Conservation (phyloP, 371 early-diverging fungal species). For the Mucor velutinosus region DNA sequence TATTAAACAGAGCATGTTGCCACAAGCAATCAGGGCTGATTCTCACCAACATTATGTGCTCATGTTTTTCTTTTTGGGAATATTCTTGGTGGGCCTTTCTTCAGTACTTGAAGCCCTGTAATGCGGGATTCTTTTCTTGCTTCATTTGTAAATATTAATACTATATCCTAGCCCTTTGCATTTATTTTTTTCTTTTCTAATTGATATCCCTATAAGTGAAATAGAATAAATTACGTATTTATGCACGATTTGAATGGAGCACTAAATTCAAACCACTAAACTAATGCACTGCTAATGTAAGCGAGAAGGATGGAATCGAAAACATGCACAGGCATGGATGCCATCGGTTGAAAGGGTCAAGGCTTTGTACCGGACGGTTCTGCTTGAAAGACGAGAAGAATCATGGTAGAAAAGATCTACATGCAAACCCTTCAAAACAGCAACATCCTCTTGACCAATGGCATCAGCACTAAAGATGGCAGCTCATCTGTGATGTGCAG, state of each 20-base stretch:
- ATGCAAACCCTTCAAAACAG: too few species aligned
- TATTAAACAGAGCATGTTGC: slow-evolving; percentile 44
- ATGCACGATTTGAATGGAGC: neutral
- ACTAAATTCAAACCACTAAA: neutral
- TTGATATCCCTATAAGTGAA: neutral
- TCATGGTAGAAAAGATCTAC: too few species aligned
- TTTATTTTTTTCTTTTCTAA: neutral
- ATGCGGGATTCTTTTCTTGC: neutral
- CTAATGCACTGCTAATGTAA: neutral
- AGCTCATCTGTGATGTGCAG: neutral
- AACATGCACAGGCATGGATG: too few species aligned
- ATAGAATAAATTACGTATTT: neutral
- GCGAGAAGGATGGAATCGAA: too few species aligned
- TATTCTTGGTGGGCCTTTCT: slow-evolving; percentile 55
- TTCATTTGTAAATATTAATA: neutral
- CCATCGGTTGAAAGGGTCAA: too few species aligned
- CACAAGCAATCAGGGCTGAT: slow-evolving; percentile 60
- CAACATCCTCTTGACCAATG: neutral
- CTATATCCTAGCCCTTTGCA: neutral
- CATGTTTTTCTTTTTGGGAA: slow-evolving; percentile 59
- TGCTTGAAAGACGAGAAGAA: too few species aligned
- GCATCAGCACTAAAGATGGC: neutral
- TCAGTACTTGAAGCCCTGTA: slow-evolving; percentile 42
- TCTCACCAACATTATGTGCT: slow-evolving; percentile 43
- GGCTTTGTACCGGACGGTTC: too few species aligned